Percentiles rank a stretch among this genome's conserved stretches.
Evolutionary conservation across 805 yeast genomes (phyloP).

Genomic region (Myxozyma melibiosi): DNA sequence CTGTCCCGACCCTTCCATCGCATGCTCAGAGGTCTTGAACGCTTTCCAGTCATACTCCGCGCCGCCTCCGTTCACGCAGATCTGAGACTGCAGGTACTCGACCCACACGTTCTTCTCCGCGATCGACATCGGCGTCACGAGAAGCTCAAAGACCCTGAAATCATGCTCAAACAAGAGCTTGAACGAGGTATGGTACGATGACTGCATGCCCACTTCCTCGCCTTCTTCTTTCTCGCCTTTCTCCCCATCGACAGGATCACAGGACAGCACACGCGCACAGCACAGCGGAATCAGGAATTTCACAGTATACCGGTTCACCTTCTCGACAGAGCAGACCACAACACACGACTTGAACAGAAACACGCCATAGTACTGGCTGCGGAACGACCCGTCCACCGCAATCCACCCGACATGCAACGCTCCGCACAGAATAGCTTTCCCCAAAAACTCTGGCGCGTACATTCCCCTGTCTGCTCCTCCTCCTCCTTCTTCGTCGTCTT

Average conservation of each 20-base stretch:
- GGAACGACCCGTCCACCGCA: conserved; percentile 14
- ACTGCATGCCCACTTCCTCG: conserved; percentile 15
- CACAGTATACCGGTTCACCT: conserved; percentile 16
- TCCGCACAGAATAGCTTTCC: conserved; percentile 27
- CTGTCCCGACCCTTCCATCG: conserved; percentile 11
- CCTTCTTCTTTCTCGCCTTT: conserved; percentile 8
- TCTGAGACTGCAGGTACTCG: conserved; percentile 10
- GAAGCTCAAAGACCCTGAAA: conserved; percentile 24
- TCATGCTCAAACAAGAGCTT: conserved; percentile 28
- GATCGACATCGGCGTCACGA: conserved; percentile 27
- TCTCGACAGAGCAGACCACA: conserved; percentile 16
- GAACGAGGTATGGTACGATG: conserved; percentile 16
- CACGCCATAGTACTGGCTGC: conserved; percentile 22
- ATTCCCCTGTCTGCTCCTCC: background rate
- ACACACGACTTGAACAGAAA: conserved; percentile 31
- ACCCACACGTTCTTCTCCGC: conserved; percentile 25
- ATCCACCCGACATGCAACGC: conserved; percentile 32
- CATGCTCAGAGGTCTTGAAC: conserved; percentile 8
- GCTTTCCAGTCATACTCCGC: conserved; percentile 9
- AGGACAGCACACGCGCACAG: conserved; percentile 3
- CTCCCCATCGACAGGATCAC: no score
- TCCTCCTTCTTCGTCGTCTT: no score
- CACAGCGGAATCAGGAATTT: conserved; percentile 27
- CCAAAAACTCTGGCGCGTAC: conserved; percentile 19
- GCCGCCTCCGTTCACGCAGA: conserved; percentile 19